These are phyloP conservation scores for Viridothelium virens DNA, from an alignment of 495 filamentous ascomycete genomes.

Conservation along the genomic window DNA sequence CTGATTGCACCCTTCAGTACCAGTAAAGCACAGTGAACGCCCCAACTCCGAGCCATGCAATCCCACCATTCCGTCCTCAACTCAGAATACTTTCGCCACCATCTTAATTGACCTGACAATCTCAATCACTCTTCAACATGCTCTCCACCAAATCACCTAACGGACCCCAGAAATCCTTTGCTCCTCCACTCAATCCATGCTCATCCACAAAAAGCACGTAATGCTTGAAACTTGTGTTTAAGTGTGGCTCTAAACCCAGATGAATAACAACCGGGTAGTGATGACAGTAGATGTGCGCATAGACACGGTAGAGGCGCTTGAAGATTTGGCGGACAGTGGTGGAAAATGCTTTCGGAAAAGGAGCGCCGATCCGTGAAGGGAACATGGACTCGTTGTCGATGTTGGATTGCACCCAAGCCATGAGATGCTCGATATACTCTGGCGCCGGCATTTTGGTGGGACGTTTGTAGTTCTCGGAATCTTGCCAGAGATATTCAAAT, in stretches of 20 bases:
- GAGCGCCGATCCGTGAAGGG: constrained; percentile 85
- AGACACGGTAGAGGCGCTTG: constrained; percentile 97
- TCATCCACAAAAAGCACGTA: constrained; percentile 96
- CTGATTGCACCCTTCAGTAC: not conserved
- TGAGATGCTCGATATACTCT: constrained; percentile 93
- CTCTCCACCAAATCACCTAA: constrained; percentile 92
- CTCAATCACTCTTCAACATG: constrained; percentile 86
- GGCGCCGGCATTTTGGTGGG: constrained; percentile 98
- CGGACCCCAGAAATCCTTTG: constrained; percentile 71
- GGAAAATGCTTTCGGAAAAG: constrained; percentile 90
- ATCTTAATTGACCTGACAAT: not conserved
- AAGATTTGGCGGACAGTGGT: constrained; percentile 84
- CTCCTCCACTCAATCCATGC: constrained; percentile 57
- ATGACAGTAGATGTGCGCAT: constrained; percentile 99
- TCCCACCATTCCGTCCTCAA: not conserved
- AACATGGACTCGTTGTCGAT: constrained; percentile 95
- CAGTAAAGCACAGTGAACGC: too few species aligned
- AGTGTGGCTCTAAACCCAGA: constrained; percentile 88
- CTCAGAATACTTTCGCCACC: not conserved
- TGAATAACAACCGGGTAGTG: constrained; percentile 96
- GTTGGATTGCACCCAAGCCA: constrained; percentile 91
- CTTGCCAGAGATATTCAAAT: constrained; percentile 99
- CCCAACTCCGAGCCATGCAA: too few species aligned
- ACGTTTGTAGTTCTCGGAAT: constrained; percentile 81
- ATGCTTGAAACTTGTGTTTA: constrained; percentile 99